phyloP scores from a whole-genome alignment of 768 basidiomycete genomes.

The Lactarius deliciosus region DNA sequence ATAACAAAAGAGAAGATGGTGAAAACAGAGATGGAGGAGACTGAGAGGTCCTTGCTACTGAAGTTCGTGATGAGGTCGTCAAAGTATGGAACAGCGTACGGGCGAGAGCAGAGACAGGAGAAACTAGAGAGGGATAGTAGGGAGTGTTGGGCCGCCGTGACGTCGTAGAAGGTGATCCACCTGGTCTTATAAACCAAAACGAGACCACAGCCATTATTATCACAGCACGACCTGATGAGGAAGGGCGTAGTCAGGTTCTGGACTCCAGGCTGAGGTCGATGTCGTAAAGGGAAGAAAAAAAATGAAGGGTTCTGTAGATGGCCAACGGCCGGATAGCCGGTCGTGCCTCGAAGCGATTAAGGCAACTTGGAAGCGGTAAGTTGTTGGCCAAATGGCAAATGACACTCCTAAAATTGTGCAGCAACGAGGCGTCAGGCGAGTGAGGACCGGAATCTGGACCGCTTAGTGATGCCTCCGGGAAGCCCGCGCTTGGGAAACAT shows the following conservation, averaged over 20 bases:
- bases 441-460: constrained; percentile 17
- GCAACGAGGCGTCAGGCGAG: constrained; percentile 20
- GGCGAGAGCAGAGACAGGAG: constrained; percentile 6
- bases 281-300: constrained; percentile 22
- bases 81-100: constrained; percentile 12
- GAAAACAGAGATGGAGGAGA: constrained; percentile 4
- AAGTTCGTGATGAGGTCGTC: constrained; percentile 21
- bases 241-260: constrained; percentile 23
- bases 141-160: constrained; percentile 14
- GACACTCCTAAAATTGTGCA: constrained; percentile 21
- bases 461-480: constrained; percentile 26
- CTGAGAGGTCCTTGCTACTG: background rate
- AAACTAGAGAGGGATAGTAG: background rate
- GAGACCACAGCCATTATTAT: constrained; percentile 10
- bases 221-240: constrained; percentile 9
- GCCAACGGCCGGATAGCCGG: constrained; percentile 21
- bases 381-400: constrained; percentile 22
- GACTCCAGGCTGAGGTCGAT: constrained; percentile 16
- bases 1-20: constrained; percentile 4
- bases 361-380: background rate
- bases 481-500: constrained; percentile 14
- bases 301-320: constrained; percentile 13
- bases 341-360: constrained; percentile 21
- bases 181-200: constrained; percentile 21
- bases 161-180: background rate